phyloP scores from a whole-genome alignment of 139 green algal genomes.

The Micractinium conductrix region DNA sequence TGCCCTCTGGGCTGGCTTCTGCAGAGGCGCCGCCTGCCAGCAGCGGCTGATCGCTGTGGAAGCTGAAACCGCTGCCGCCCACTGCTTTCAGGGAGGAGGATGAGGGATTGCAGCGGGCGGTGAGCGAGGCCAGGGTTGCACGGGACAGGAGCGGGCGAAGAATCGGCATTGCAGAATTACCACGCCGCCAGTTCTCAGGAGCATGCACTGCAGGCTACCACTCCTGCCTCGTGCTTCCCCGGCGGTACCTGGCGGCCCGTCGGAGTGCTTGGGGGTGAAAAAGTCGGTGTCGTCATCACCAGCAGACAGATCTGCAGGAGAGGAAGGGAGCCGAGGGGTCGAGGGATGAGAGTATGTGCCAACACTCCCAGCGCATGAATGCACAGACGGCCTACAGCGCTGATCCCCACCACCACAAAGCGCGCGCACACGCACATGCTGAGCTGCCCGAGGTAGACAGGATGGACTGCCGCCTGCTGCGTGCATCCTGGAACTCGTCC shows the following conservation, averaged over 20 bases:
- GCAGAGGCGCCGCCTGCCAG: neutral
- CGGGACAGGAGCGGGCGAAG: neutral
- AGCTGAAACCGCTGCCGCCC: constrained; percentile 24
- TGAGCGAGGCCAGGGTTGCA: too few species aligned
- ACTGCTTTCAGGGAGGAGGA: neutral
- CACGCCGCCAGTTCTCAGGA: neutral
- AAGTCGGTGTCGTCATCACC: constrained; percentile 24
- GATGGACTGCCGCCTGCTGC: constrained; percentile 9
- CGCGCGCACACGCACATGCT: neutral
- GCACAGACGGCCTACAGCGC: neutral
- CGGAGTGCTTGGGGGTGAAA: constrained; percentile 10
- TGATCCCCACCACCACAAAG: neutral
- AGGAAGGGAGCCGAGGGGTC: neutral
- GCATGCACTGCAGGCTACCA: neutral
- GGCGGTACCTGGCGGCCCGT: neutral
- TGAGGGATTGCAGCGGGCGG: neutral
- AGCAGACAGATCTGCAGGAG: constrained; percentile 22
- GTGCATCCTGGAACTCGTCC: constrained; percentile 15
- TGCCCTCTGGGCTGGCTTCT: constrained; percentile 21
- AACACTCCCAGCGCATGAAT: neutral
- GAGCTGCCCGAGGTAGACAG: constrained; percentile 1
- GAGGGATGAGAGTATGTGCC: neutral
- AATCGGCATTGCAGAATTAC: neutral
- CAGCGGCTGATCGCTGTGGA: constrained; percentile 17
- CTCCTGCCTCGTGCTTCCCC: neutral